Evolutionary conservation across 305 asterid genomes (phyloP).

Genomic region (Plantago lanceolata): DNA sequence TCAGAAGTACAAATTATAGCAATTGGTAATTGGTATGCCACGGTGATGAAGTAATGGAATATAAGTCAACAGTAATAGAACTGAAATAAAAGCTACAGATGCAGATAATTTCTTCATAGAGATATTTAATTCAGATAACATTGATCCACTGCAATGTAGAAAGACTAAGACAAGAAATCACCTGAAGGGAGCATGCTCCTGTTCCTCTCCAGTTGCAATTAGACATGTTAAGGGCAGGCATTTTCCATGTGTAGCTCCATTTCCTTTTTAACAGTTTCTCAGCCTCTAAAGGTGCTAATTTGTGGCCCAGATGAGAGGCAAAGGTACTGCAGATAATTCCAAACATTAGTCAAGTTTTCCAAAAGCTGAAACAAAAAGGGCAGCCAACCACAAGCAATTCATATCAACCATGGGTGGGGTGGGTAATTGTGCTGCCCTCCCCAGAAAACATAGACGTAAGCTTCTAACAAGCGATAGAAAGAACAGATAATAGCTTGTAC

Average conservation of each 20-base stretch:
- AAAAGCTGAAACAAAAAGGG: slow-evolving; percentile 6
- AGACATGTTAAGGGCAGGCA: slow-evolving; percentile 54
- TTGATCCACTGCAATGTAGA: slow-evolving; percentile 18
- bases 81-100: no score
- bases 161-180: slow-evolving; percentile 21
- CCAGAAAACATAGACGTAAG: not conserved
- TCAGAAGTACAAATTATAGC: no score
- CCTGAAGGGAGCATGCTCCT: slow-evolving; percentile 62
- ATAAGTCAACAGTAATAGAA: no score
- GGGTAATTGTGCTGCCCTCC: not conserved
- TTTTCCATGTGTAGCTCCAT: slow-evolving; percentile 74
- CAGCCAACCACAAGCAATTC: not conserved
- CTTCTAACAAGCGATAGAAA: not conserved
- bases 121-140: slow-evolving; percentile 12
- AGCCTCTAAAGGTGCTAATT: slow-evolving; percentile 47
- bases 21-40: no score
- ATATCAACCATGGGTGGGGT: not conserved
- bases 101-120: not conserved
- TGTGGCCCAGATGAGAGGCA: slow-evolving; percentile 57
- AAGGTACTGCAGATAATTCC: slow-evolving; percentile 51
- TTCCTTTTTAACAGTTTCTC: slow-evolving; percentile 44
- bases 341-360: not conserved
- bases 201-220: slow-evolving; percentile 87
- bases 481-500: not conserved
- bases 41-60: no score